Base-by-base conservation (phyloP, 2,329 filamentous ascomycete species). In the Penicillium sp. region DNA sequence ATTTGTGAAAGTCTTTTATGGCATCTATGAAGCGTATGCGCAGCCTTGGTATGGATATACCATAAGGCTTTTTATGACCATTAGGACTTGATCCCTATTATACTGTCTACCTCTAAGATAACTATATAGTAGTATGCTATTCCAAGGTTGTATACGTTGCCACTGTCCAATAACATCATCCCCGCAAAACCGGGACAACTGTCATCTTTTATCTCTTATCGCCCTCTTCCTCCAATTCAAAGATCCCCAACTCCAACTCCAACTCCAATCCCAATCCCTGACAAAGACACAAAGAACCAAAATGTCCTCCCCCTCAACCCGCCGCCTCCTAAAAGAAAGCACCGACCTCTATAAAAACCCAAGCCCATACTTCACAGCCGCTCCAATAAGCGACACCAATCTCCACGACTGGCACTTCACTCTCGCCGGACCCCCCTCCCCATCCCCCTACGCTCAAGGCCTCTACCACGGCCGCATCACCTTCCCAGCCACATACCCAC, bases 341-440 rank as follows among this genome's bases (percentile, higher is more conserved):
- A 83, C 89, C 58, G 94, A 97, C 73, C 85, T 99, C 55, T 87
- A 90, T 59, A 82, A 81, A 57, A 84, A 89, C 38, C 91, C 93
- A 5, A 94, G 91, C 2, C 81, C 90, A 53, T 91, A 96, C 78
- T 95, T 93, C 76, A 85, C 88, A 65, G 94, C 93, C 40, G 82
- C 87, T 4, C 94, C 94, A 0, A 73, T 78, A 39, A 85, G 93
- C 60, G 93, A 97, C 71, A 82, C 85, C 33, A 92, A 97, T 76
- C 87, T 99, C 53, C 96, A 96, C 77, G 92, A 97, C 77, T 99
- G 94, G 94, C 94, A 99, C 79, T 99, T 97, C 78, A 99, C 94
- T 0, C 82, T 99, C n/a, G 86, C 88, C 50, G 94, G 94, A 0
- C 92, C 93, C 0, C 93, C 93, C 0, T 81, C 84, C 19, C 92